phyloP scores from a whole-genome alignment of 1,139 yeast genomes.

The Citeromyces hawaiiensis region DNA sequence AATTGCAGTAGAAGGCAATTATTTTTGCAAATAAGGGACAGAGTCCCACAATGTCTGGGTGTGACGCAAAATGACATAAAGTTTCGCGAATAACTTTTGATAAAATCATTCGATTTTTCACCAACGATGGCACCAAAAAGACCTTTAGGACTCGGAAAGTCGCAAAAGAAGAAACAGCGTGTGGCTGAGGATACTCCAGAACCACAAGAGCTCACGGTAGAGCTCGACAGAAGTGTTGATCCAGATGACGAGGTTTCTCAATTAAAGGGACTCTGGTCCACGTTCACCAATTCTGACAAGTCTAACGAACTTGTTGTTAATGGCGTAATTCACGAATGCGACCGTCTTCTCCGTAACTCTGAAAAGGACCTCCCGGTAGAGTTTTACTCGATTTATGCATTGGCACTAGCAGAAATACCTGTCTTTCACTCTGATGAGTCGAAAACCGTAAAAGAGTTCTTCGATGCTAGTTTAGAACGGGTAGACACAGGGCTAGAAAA shows the following conservation, averaged over 20 bases:
- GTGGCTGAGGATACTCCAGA: constrained; percentile 9
- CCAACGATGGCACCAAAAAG: constrained; percentile 29
- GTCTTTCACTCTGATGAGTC: constrained; percentile 22
- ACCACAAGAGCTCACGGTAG: constrained; percentile 40
- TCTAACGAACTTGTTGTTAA: constrained; percentile 56
- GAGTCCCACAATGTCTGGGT: too few species aligned
- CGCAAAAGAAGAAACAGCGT: constrained; percentile 9
- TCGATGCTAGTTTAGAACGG: constrained; percentile 63
- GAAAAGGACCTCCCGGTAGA: constrained; percentile 33
- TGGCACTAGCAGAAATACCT: constrained; percentile 59
- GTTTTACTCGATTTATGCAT: constrained; percentile 65
- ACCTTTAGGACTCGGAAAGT: constrained; percentile 58
- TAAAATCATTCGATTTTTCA: too few species aligned
- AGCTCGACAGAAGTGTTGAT: constrained; percentile 55
- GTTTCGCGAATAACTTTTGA: too few species aligned
- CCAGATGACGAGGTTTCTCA: constrained; percentile 73
- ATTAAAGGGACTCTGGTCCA: constrained; percentile 55
- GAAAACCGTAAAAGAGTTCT: constrained; percentile 27
- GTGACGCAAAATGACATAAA: too few species aligned
- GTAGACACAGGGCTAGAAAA: constrained; percentile 43
- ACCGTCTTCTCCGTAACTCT: constrained; percentile 49
- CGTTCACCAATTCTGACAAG: constrained; percentile 38
- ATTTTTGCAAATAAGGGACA: too few species aligned
- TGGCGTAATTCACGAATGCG: constrained; percentile 89
- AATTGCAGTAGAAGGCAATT: too few species aligned